A percentile compares a stretch with the other conserved stretches of the same genome.
Evolutionary conservation across 192 early-diverging fungal species (phyloP).

Genomic region (Lobulomyces angularis): DNA sequence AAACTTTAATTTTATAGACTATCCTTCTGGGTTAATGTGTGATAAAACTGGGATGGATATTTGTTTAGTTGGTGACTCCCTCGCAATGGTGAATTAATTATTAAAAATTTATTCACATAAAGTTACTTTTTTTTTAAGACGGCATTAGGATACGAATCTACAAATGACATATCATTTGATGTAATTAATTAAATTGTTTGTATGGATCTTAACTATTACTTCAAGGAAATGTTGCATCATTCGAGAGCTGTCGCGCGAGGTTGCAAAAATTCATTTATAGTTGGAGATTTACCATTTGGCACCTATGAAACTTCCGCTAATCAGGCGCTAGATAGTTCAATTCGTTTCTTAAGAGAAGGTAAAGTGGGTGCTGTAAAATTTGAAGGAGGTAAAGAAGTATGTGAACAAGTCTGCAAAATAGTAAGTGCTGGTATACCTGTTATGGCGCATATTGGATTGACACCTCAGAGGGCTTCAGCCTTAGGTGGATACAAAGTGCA

Average conservation of each 20-base stretch:
- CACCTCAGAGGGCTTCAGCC: conserved; percentile 77
- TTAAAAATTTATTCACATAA: background rate
- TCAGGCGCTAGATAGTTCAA: conserved; percentile 62
- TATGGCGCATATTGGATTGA: conserved; percentile 87
- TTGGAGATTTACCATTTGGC: conserved; percentile 85
- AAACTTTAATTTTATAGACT: no score
- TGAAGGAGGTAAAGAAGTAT: conserved; percentile 83
- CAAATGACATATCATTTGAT: background rate
- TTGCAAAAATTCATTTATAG: conserved; percentile 57
- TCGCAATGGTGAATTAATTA: conserved; percentile 66
- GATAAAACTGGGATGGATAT: conserved; percentile 79
- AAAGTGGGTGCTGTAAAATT: conserved; percentile 90
- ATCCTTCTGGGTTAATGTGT: conserved; percentile 72
- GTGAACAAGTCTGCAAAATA: conserved; percentile 60
- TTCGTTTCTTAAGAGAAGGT: conserved; percentile 82
- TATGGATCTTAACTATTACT: background rate
- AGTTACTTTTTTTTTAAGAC: background rate
- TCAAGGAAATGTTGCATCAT: conserved; percentile 90
- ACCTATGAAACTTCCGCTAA: conserved; percentile 69
- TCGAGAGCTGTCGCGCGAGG: conserved; percentile 79
- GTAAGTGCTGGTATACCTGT: conserved; percentile 85
- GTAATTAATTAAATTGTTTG: conserved; percentile 3
- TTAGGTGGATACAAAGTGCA: conserved; percentile 33
- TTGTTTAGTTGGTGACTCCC: conserved; percentile 83
- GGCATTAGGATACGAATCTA: background rate